A percentile compares a stretch with the other conserved stretches of the same genome.
These are phyloP conservation scores for Atkinsonella hypoxylon DNA, from an alignment of 2,329 filamentous ascomycete species.

Conservation along the genomic window DNA sequence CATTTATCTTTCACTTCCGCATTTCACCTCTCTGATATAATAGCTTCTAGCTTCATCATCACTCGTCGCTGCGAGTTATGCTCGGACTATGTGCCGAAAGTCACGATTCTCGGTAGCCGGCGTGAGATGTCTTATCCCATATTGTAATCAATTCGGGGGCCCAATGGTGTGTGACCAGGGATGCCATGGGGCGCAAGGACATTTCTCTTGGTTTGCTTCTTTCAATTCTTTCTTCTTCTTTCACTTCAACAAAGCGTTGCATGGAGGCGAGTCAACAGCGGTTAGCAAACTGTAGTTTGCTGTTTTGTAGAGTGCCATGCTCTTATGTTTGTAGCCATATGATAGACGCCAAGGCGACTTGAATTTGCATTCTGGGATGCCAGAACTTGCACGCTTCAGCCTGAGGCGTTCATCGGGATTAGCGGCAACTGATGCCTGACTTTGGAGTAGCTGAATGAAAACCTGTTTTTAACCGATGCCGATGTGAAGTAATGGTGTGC, in stretches of 20 bases:
- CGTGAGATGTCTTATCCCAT: background rate
- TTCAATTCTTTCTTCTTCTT: background rate
- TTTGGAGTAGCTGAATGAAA: background rate
- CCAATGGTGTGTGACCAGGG: background rate
- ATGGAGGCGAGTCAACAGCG: background rate
- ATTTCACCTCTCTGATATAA: background rate
- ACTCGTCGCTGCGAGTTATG: background rate
- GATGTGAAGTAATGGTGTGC: background rate
- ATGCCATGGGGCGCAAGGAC: background rate
- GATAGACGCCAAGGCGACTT: constrained; percentile 4
- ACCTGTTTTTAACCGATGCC: background rate
- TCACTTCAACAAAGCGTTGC: background rate
- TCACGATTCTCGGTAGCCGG: background rate
- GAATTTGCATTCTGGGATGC: background rate
- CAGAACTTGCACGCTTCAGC: background rate
- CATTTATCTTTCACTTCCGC: background rate
- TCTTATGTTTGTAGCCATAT: background rate
- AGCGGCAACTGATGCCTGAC: background rate
- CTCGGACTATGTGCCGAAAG: background rate
- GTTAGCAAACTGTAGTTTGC: background rate
- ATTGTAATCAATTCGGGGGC: background rate
- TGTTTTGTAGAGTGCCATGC: background rate
- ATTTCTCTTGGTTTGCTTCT: background rate
- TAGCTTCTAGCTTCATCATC: background rate
- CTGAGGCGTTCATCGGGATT: background rate